These are phyloP conservation scores for Ganoderma boninense DNA, from an alignment of 1,284 basidiomycete species.

Conservation along the genomic window DNA sequence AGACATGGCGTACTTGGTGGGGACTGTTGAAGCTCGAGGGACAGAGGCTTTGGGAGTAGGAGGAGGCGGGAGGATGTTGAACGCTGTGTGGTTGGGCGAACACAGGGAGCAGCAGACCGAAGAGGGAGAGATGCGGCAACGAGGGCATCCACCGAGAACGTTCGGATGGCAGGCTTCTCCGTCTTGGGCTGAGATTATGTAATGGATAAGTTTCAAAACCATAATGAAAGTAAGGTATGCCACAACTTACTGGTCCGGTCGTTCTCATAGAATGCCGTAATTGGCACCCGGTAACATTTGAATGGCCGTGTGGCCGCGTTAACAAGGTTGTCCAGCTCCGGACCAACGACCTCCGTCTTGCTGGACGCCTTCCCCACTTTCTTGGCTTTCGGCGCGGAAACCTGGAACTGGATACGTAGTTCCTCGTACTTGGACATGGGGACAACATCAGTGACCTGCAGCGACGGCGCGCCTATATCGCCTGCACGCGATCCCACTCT, in stretches of 20 bases:
- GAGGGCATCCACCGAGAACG: neutral
- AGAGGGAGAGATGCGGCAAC: slow-evolving; percentile 13
- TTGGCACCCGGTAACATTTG: slow-evolving; percentile 16
- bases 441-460: neutral
- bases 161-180: too few relatives aligned
- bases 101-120: slow-evolving; percentile 23
- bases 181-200: slow-evolving; percentile 6
- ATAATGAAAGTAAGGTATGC: too few relatives aligned
- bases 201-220: neutral
- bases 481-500: neutral
- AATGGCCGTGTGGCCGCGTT: slow-evolving; percentile 12
- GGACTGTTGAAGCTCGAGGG: too few relatives aligned
- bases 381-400: too few relatives aligned
- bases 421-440: too few relatives aligned
- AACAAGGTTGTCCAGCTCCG: slow-evolving; percentile 20
- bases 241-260: slow-evolving; percentile 13
- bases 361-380: too few relatives aligned
- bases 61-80: too few relatives aligned
- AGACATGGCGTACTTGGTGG: too few relatives aligned
- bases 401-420: too few relatives aligned
- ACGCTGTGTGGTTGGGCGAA: too few relatives aligned
- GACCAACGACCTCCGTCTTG: neutral
- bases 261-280: slow-evolving; percentile 21
- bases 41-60: too few relatives aligned
- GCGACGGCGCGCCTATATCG: neutral